Percentiles rank a stretch among this genome's conserved stretches.
Conservation (phyloP, 2,329 filamentous ascomycete species). For the Calonectria pauciramosa region DNA sequence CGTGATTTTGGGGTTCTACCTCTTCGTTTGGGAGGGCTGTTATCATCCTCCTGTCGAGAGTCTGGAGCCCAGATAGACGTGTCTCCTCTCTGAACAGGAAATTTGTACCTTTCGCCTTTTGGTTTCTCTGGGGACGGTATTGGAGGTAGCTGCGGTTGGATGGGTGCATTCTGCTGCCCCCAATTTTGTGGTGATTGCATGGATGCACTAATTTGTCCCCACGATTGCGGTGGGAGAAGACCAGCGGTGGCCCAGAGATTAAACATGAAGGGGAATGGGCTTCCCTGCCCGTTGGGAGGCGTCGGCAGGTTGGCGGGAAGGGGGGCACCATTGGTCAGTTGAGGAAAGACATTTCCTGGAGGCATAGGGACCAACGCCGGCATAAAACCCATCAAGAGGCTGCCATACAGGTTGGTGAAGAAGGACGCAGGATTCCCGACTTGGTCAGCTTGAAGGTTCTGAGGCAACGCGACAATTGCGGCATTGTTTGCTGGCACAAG, state of each 20-base stretch:
- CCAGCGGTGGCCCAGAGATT: slow-evolving; percentile 30
- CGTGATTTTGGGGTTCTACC: not conserved
- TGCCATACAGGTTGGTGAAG: slow-evolving; percentile 17
- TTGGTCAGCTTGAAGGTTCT: not conserved
- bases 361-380: not conserved
- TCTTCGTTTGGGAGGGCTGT: slow-evolving; percentile 1
- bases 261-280: slow-evolving; percentile 7
- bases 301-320: not conserved
- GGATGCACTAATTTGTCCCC: not conserved
- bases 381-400: slow-evolving; percentile 26
- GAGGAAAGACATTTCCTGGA: not conserved
- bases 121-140: slow-evolving; percentile 27
- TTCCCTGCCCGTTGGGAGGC: not conserved
- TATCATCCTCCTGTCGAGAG: slow-evolving; percentile 19
- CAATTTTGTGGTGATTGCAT: slow-evolving; percentile 10
- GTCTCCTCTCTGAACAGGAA: slow-evolving; percentile 46
- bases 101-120: slow-evolving; percentile 48
- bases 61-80: slow-evolving; percentile 53
- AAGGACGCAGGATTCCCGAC: not conserved
- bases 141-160: not conserved
- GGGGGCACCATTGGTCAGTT: not conserved
- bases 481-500: slow-evolving; percentile 18
- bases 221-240: slow-evolving; percentile 17
- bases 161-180: not conserved
- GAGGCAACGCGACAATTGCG: not conserved